Conservation (phyloP, 2,329 filamentous ascomycete species). For the Tolypocladium inflatum region DNA sequence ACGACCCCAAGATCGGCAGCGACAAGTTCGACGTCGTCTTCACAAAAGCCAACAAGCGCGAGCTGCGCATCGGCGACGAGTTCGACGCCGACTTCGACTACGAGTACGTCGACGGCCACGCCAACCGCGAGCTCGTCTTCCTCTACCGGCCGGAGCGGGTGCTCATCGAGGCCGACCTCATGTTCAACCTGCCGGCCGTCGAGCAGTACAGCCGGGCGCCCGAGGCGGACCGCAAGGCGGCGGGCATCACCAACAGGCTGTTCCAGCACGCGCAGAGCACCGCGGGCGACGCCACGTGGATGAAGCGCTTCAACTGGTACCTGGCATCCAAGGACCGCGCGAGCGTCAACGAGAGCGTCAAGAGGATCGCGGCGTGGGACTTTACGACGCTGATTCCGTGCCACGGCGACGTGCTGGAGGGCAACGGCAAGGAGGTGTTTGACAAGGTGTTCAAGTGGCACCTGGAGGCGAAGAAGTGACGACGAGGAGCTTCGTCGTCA, state of each 20-base stretch:
- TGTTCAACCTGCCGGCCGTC: constrained; percentile 82
- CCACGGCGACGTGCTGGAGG: constrained; percentile 83
- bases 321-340: constrained; percentile 50
- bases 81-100: constrained; percentile 82
- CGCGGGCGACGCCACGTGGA: constrained; percentile 57
- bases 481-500: neutral
- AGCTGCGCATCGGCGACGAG: constrained; percentile 54
- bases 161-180: constrained; percentile 78
- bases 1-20: constrained; percentile 33
- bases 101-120: constrained; percentile 72
- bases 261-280: constrained; percentile 50
- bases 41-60: constrained; percentile 42
- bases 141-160: constrained; percentile 69
- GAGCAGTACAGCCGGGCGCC: constrained; percentile 76
- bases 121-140: constrained; percentile 84
- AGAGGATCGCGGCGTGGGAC: constrained; percentile 67
- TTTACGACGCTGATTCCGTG: constrained; percentile 83
- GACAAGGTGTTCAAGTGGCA: constrained; percentile 78
- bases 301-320: constrained; percentile 82
- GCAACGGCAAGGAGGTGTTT: constrained; percentile 63
- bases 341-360: constrained; percentile 61
- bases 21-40: constrained; percentile 60
- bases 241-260: constrained; percentile 30
- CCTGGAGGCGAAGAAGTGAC: constrained; percentile 33
- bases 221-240: constrained; percentile 15